These are phyloP conservation scores for Sclerotinia spermophila DNA, from an alignment of 2,329 filamentous ascomycete genomes.

Conservation along the genomic window DNA sequence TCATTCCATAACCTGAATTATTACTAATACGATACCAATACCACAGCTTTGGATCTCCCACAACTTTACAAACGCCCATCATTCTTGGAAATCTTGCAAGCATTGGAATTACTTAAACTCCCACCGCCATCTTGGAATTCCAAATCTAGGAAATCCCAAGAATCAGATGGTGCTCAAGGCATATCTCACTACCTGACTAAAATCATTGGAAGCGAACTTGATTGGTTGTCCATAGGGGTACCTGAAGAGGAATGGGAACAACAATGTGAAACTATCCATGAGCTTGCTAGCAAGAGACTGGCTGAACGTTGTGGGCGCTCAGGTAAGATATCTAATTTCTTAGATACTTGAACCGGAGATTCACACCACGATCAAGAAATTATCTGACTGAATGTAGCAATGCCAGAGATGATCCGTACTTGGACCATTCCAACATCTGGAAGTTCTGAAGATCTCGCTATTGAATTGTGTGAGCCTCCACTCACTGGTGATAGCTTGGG, in stretches of 20 bases:
- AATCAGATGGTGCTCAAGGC: conserved; percentile 44
- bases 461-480: conserved; percentile 80
- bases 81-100: conserved; percentile 58
- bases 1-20: not conserved
- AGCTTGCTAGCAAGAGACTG: conserved; percentile 72
- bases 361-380: not conserved
- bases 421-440: conserved; percentile 53
- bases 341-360: not conserved
- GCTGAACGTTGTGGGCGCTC: conserved; percentile 81
- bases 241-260: conserved; percentile 36
- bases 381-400: conserved; percentile 42
- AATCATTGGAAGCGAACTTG: conserved; percentile 63
- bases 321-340: conserved; percentile 42
- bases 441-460: conserved; percentile 45
- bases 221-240: conserved; percentile 54
- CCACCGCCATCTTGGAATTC: conserved; percentile 65
- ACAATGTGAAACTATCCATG: conserved; percentile 68
- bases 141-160: conserved; percentile 34
- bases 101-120: conserved; percentile 63
- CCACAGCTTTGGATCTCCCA: conserved; percentile 68
- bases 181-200: conserved; percentile 64
- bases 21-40: not conserved
- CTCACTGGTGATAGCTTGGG: conserved; percentile 85
- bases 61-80: conserved; percentile 75
- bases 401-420: conserved; percentile 58